Percentiles rank a stretch among this genome's conserved stretches.
Evolutionary conservation across 768 basidiomycete species (phyloP).

Genomic region (Suillus variegatus): DNA sequence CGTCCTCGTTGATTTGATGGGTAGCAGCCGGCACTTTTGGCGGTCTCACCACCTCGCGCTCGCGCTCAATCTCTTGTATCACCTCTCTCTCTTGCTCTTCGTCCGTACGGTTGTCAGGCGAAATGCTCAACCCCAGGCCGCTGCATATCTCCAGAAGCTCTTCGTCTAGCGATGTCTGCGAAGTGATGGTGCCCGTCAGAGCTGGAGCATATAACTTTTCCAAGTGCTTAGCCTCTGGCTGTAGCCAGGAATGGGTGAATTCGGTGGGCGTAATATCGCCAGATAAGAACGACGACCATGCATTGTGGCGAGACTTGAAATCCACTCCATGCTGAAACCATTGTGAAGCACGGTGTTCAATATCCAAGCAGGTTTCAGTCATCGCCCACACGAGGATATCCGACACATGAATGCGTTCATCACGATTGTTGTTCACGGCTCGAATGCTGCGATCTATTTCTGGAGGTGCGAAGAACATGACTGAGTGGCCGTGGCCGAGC

Average conservation of each 20-base stretch:
- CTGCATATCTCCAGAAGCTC: neutral
- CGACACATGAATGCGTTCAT: slow-evolving; percentile 13
- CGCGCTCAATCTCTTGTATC: slow-evolving; percentile 38
- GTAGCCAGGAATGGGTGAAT: slow-evolving; percentile 36
- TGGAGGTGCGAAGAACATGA: slow-evolving; percentile 48
- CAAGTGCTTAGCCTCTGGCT: neutral
- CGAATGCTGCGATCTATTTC: slow-evolving; percentile 44
- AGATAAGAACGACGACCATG: slow-evolving; percentile 20
- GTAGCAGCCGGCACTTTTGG: slow-evolving; percentile 8
- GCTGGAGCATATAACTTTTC: neutral
- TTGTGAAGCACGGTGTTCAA: slow-evolving; percentile 38
- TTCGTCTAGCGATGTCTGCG: neutral
- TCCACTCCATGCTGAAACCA: slow-evolving; percentile 46
- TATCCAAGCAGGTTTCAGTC: slow-evolving; percentile 41
- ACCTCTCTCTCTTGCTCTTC: slow-evolving; percentile 49
- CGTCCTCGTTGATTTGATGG: slow-evolving; percentile 16
- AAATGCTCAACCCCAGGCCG: neutral
- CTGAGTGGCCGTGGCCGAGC: slow-evolving; percentile 48
- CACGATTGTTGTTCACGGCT: slow-evolving; percentile 17
- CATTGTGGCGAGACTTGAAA: slow-evolving; percentile 27
- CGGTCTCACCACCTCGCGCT: slow-evolving; percentile 20
- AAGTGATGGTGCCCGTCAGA: neutral
- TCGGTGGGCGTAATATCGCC: slow-evolving; percentile 5
- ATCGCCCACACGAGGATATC: slow-evolving; percentile 50
- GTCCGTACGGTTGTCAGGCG: slow-evolving; percentile 11